Percentiles rank a stretch among this genome's conserved stretches.
phyloP scores from a whole-genome alignment of 176 grass and related monocot species.

The Dactylis glomerata region DNA sequence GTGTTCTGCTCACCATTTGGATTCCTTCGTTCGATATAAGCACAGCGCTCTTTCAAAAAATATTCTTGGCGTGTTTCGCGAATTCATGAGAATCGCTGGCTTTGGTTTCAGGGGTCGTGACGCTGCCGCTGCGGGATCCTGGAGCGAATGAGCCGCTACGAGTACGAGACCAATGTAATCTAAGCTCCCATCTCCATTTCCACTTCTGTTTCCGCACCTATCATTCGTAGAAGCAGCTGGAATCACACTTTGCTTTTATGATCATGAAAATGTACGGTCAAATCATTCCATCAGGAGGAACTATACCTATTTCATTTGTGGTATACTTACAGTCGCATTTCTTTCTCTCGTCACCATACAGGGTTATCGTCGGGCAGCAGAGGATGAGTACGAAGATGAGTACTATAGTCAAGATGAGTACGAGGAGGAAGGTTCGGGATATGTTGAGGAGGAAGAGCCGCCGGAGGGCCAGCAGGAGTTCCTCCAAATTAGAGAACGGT shows the following conservation, averaged over 20 bases:
- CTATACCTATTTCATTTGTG: background rate
- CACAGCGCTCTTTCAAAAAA: background rate
- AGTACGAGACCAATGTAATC: conserved; percentile 52
- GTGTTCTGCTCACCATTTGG: background rate
- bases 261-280: background rate
- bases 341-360: background rate
- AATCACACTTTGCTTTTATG: background rate
- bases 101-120: conserved; percentile 23
- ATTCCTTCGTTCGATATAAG: background rate
- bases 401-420: conserved; percentile 57
- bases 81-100: background rate
- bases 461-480: conserved; percentile 51
- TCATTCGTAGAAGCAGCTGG: background rate
- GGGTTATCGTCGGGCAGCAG: conserved; percentile 35
- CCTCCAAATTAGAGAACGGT: conserved; percentile 49
- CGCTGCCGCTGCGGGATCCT: background rate
- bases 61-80: background rate
- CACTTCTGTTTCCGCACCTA: background rate
- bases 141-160: conserved; percentile 41
- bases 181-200: background rate
- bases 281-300: background rate
- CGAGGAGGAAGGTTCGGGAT: conserved; percentile 34
- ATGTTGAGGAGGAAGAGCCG: conserved; percentile 30
- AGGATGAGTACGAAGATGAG: conserved; percentile 47
- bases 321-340: background rate